Evolutionary conservation across 352 stramenopile genomes (phyloP).

Genomic region (Globisporangium solare): DNA sequence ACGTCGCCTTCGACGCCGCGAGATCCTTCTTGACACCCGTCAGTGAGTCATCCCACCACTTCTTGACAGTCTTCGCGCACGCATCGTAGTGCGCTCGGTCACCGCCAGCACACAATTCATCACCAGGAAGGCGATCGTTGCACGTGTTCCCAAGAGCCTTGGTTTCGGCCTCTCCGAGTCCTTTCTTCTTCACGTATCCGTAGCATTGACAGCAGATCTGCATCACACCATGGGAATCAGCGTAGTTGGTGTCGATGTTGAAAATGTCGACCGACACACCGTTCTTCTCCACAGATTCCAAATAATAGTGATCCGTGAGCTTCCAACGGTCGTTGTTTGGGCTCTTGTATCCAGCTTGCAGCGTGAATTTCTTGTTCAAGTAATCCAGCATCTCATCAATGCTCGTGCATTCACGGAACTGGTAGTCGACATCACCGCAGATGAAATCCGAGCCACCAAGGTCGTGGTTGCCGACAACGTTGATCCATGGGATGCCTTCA

Average conservation of each 20-base stretch:
- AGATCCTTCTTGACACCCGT: constrained; percentile 67
- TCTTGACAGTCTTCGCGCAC: constrained; percentile 66
- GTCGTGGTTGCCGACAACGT: constrained; percentile 86
- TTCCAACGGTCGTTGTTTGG: constrained; percentile 74
- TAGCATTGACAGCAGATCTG: constrained; percentile 89
- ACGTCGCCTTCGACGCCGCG: constrained; percentile 63
- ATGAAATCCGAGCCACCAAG: constrained; percentile 81
- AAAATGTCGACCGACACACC: constrained; percentile 86
- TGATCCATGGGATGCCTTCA: constrained; percentile 77
- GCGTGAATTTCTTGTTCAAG: constrained; percentile 77
- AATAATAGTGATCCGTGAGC: constrained; percentile 83
- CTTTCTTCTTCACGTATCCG: constrained; percentile 72
- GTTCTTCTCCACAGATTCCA: constrained; percentile 70
- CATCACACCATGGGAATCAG: constrained; percentile 78
- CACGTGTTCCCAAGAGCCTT: constrained; percentile 65
- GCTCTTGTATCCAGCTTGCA: constrained; percentile 81
- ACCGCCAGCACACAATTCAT: constrained; percentile 71
- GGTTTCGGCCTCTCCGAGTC: constrained; percentile 31
- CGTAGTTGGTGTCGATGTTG: constrained; percentile 85
- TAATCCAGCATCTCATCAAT: constrained; percentile 73
- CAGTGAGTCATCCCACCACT: constrained; percentile 77
- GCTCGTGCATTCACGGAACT: constrained; percentile 75
- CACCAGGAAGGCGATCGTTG: constrained; percentile 56
- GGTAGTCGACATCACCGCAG: constrained; percentile 85
- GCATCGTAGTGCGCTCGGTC: constrained; percentile 68